phyloP scores from a whole-genome alignment of 2,329 filamentous ascomycete species.

The Sclerotinia sclerotiorum region DNA sequence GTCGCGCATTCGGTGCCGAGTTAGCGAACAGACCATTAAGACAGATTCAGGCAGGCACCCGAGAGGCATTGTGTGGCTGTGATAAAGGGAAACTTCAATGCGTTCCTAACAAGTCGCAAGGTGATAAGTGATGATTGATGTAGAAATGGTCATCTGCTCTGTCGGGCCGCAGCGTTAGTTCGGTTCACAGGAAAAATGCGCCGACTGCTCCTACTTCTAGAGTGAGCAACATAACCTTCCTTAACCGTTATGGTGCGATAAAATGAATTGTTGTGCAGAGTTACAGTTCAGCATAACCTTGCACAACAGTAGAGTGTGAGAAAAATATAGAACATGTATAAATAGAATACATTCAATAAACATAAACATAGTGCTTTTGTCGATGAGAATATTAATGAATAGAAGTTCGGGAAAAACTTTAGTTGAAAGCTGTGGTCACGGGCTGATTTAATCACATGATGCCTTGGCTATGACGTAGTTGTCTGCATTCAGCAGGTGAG shows the following conservation, averaged over 20 bases:
- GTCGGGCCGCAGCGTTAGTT: conserved; percentile 5
- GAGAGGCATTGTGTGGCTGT: background rate
- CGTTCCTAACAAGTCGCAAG: background rate
- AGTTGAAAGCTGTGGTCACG: background rate
- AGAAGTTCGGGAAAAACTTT: background rate
- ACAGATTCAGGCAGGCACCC: background rate
- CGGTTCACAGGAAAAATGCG: background rate
- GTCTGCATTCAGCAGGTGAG: conserved; percentile 17
- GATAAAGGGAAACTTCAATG: background rate
- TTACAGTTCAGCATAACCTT: background rate
- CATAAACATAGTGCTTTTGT: background rate
- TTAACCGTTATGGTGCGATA: background rate
- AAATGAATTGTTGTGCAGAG: background rate
- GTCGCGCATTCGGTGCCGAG: conserved; percentile 7
- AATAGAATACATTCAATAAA: background rate
- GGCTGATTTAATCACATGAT: background rate
- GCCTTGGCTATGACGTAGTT: conserved; percentile 2
- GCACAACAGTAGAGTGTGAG: background rate
- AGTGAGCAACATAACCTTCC: background rate
- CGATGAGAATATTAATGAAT: background rate
- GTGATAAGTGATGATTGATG: background rate
- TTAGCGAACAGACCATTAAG: background rate
- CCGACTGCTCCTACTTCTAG: background rate
- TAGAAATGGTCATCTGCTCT: background rate
- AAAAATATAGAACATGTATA: background rate